Evolutionary conservation across 345 rosid species (phyloP).

Genomic region (Euphorbia lathyris): DNA sequence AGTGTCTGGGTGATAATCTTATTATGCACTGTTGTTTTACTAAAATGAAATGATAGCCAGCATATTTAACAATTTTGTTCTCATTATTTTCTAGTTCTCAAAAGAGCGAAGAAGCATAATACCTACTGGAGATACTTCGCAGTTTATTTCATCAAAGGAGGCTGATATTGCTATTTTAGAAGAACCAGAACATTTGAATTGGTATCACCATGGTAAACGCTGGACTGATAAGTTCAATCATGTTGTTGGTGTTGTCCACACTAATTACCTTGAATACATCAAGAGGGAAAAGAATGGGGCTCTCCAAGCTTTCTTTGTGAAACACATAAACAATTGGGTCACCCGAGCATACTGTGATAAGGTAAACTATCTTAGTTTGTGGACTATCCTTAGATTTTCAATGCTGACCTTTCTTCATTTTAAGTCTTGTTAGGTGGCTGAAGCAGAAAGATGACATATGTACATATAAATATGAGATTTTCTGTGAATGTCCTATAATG

Average conservation of each 20-base stretch:
- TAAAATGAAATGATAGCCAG: not conserved
- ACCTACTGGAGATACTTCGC: conserved; percentile 96
- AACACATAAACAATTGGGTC: conserved; percentile 91
- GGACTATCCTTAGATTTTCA: not conserved
- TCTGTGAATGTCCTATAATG: not conserved
- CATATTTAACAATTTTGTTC: conserved; percentile 14
- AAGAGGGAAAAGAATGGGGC: conserved; percentile 97
- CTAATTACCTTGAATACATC: conserved; percentile 96
- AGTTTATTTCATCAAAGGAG: conserved; percentile 77
- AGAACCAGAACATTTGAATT: conserved; percentile 96
- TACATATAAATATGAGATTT: not conserved
- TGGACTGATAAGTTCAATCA: conserved; percentile 98
- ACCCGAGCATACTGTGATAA: conserved; percentile 87
- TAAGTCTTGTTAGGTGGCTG: not conserved
- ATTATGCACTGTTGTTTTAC: conserved; percentile 1
- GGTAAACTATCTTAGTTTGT: conserved; percentile 38
- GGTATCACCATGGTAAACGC: conserved; percentile 96
- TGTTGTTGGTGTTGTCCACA: conserved; percentile 95
- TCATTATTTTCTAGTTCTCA: conserved; percentile 55
- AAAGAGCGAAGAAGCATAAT: conserved; percentile 91
- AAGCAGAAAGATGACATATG: no score
- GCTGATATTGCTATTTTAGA: conserved; percentile 93
- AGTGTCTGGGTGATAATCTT: conserved; percentile 9
- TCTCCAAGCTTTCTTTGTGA: conserved; percentile 87
- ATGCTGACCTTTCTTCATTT: not conserved